Evolutionary conservation across 352 stramenopile genomes (phyloP), one percentile per base, ranked within the genome.

Genomic region (Phytophthora macrochlamydospora): DNA sequence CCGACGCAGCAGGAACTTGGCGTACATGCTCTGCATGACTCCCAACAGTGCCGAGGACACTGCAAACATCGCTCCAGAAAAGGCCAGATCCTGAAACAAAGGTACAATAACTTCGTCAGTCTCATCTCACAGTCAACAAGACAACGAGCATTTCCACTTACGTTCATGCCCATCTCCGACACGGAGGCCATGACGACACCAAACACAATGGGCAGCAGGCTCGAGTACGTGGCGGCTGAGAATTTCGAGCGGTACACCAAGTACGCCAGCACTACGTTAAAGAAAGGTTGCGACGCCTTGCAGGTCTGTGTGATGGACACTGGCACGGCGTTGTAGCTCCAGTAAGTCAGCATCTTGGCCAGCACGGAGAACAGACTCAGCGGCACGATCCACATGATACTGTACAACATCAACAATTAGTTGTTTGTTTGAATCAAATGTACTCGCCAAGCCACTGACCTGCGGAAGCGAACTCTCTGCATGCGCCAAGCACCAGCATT

Each of bases 1-100:
- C 31, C 84, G 90, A 33, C 88, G 85, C 28, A 95, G 68, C 7
- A 95, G 68, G 50, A 91, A 94, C 68, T 95, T 95, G 55, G 88
- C 84, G 53, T 93, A 95, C 88, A 95, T 95, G 65, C 88, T 95
- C 67, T 92, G 83, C 76, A 95, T 88, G 24, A 95, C 88, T 37
- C 88, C 86, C 29, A 94, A 72, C 49, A 95, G 60, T 7, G 88
- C 84, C 12, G 88, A 92, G 29, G 72, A 81, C 2, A 94, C 71
- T 9, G 88, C 88, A 59, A 93, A 94, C 44, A 91, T 68, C 12
- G 81, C 66, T 11, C 88, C 88, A 4, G 78, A 75, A 45, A 90
- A 75, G 0, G 86, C 88, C 33, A 95, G 68, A 33, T 94, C 71
- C 85, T 40, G 35, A 24, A 24, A 24, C 18, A 24, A 24, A 24